A percentile compares a stretch with the other conserved stretches of the same genome.
These are phyloP conservation scores for Ogataea corticis DNA, from an alignment of 805 yeast species.

Conservation along the genomic window DNA sequence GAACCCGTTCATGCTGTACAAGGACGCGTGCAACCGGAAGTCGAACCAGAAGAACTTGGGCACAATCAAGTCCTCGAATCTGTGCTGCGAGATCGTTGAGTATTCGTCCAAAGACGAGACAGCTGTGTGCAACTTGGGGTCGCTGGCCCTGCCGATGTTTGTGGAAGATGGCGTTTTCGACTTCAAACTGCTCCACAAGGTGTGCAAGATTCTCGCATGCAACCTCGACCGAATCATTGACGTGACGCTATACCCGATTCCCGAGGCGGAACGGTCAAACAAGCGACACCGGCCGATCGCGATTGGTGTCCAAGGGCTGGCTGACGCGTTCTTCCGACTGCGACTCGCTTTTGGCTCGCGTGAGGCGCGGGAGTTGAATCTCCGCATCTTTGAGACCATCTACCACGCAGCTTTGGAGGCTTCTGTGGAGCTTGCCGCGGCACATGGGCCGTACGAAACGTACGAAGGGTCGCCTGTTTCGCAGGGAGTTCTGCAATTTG, in stretches of 20 bases:
- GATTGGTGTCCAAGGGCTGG: slow-evolving; percentile 97
- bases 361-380: slow-evolving; percentile 73
- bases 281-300: slow-evolving; percentile 89
- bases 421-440: slow-evolving; percentile 75
- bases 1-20: slow-evolving; percentile 90
- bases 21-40: slow-evolving; percentile 86
- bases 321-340: slow-evolving; percentile 80
- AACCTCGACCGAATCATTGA: slow-evolving; percentile 86
- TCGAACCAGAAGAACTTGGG: slow-evolving; percentile 93
- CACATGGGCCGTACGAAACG: slow-evolving; percentile 67
- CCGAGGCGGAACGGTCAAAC: slow-evolving; percentile 73
- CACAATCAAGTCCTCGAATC: slow-evolving; percentile 85
- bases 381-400: slow-evolving; percentile 90
- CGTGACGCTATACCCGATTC: slow-evolving; percentile 80
- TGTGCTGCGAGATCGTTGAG: slow-evolving; percentile 93
- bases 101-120: slow-evolving; percentile 90
- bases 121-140: slow-evolving; percentile 94
- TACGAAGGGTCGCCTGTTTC: slow-evolving; percentile 91
- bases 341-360: slow-evolving; percentile 84
- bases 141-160: slow-evolving; percentile 83
- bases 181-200: slow-evolving; percentile 71
- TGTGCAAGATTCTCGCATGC: slow-evolving; percentile 73
- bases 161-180: slow-evolving; percentile 56
- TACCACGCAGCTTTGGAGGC: slow-evolving; percentile 92
- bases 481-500: slow-evolving; percentile 80